Percentiles rank a stretch among this genome's conserved stretches.
Conservation (phyloP, 495 filamentous ascomycete species). For the Lophiostoma macrostomum region DNA sequence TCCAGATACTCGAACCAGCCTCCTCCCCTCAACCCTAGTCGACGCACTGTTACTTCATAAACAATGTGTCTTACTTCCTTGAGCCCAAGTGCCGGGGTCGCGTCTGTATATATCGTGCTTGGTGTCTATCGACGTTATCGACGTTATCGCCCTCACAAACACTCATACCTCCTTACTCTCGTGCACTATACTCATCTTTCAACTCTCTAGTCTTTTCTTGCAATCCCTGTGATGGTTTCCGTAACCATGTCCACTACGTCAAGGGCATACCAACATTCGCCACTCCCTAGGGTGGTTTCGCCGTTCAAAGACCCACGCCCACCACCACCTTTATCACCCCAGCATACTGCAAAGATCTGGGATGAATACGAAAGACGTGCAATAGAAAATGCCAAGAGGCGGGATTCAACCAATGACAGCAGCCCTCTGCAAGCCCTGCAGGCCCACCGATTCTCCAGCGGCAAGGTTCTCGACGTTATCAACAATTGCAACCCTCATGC, state of each 20-base stretch:
- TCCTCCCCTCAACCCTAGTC: slow-evolving; percentile 5
- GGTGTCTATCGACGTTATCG: slow-evolving; percentile 17
- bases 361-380: slow-evolving; percentile 30
- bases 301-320: slow-evolving; percentile 14
- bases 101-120: slow-evolving; percentile 27
- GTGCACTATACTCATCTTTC: not conserved
- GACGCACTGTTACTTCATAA: slow-evolving; percentile 22
- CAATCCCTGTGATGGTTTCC: slow-evolving; percentile 20
- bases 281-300: slow-evolving; percentile 19
- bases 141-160: slow-evolving; percentile 21
- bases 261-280: slow-evolving; percentile 14
- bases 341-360: slow-evolving; percentile 17
- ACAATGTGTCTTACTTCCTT: slow-evolving; percentile 32
- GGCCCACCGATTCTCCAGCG: slow-evolving; percentile 18
- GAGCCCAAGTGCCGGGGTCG: slow-evolving; percentile 8
- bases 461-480: slow-evolving; percentile 28
- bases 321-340: slow-evolving; percentile 17
- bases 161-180: not conserved
- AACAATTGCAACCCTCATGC: slow-evolving; percentile 17
- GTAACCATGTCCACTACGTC: slow-evolving; percentile 11
- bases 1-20: slow-evolving; percentile 20
- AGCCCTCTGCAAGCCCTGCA: not conserved
- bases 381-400: slow-evolving; percentile 14
- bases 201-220: too few species aligned
- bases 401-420: slow-evolving; percentile 3